A percentile compares a stretch with the other conserved stretches of the same genome.
phyloP scores from a whole-genome alignment of 225 moss, liverwort and hornwort species.

The Asterella californica region DNA sequence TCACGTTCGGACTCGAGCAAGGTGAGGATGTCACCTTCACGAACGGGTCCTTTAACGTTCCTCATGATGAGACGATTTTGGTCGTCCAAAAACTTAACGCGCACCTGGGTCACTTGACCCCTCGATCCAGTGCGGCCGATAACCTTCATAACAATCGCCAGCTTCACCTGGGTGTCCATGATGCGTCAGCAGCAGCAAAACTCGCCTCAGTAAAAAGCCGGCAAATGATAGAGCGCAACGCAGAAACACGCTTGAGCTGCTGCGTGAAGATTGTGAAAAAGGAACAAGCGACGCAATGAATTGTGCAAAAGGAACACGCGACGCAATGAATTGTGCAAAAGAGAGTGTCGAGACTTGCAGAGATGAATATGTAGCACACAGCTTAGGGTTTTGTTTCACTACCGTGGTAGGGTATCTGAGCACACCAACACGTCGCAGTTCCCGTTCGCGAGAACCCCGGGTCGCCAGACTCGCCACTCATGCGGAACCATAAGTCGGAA shows the following conservation, averaged over 20 bases:
- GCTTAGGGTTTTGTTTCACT: too few species aligned
- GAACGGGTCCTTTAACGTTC: slow-evolving; percentile 47
- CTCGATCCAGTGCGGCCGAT: slow-evolving; percentile 46
- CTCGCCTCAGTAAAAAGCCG: background rate
- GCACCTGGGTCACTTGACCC: slow-evolving; percentile 48
- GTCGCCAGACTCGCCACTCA: too few species aligned
- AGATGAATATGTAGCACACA: too few species aligned
- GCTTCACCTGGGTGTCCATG: slow-evolving; percentile 45
- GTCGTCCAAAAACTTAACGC: slow-evolving; percentile 49
- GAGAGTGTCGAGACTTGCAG: too few species aligned
- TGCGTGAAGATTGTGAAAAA: background rate
- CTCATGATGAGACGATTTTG: slow-evolving; percentile 51
- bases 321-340: too few species aligned
- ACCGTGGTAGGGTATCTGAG: too few species aligned
- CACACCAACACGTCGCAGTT: too few species aligned
- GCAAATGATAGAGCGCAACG: background rate
- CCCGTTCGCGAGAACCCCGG: too few species aligned
- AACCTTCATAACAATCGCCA: slow-evolving; percentile 48
- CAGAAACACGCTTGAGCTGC: background rate
- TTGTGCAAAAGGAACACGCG: too few species aligned
- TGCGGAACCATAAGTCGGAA: too few species aligned
- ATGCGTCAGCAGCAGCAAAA: background rate
- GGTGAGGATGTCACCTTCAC: slow-evolving; percentile 46
- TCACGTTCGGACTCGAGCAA: slow-evolving; percentile 51
- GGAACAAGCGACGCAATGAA: too few species aligned